Conservation (phyloP, 805 yeast genomes). For the Zygosaccharomyces lentus region DNA sequence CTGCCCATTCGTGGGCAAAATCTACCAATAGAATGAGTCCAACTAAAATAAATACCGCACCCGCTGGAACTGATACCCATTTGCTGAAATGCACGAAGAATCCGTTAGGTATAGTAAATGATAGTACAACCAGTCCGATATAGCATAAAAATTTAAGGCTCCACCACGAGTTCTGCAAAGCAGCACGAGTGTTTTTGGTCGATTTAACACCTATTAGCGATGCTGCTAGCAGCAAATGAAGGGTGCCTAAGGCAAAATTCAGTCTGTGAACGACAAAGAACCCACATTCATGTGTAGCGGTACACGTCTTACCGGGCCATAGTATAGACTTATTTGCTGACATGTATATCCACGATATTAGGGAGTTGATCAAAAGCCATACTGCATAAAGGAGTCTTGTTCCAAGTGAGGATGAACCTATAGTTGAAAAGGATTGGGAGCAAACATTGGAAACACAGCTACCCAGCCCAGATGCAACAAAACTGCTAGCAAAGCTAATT, state of each 20-base stretch:
- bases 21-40: constrained; percentile 90
- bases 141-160: constrained; percentile 62
- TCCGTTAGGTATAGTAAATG: constrained; percentile 79
- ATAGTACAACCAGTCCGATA: constrained; percentile 49
- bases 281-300: constrained; percentile 81
- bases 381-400: constrained; percentile 86
- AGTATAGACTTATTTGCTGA: constrained; percentile 73
- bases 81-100: constrained; percentile 91
- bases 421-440: constrained; percentile 45
- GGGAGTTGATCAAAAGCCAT: constrained; percentile 68
- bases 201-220: constrained; percentile 71
- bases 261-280: constrained; percentile 92
- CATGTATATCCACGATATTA: constrained; percentile 83
- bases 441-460: constrained; percentile 74
- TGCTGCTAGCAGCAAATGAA: constrained; percentile 69
- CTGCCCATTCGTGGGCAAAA: constrained; percentile 99
- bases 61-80: constrained; percentile 76
- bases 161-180: constrained; percentile 93
- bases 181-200: constrained; percentile 71
- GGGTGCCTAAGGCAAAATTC: constrained; percentile 77
- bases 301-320: constrained; percentile 73
- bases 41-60: constrained; percentile 79
- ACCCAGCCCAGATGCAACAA: constrained; percentile 72
- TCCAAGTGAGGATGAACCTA: constrained; percentile 67
- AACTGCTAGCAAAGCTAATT: constrained; percentile 53